Percentiles rank a stretch among this genome's conserved stretches.
Conservation (phyloP, 2,329 filamentous ascomycete species). For the Aspergillus sp. region DNA sequence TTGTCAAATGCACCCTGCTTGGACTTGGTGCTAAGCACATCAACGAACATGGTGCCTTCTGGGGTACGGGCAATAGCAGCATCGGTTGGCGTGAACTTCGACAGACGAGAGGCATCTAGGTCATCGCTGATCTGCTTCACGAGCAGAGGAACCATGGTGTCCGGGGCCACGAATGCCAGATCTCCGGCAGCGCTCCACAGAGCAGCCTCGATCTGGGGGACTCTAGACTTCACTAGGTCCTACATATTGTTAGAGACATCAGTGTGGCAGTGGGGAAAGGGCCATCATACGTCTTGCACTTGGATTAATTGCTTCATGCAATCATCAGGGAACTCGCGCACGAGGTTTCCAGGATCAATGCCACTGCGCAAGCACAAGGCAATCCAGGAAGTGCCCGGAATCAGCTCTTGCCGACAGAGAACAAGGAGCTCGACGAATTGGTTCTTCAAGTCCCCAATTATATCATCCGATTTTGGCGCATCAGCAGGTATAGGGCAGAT, state of each 20-base stretch:
- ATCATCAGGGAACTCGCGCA: slow-evolving; percentile 59
- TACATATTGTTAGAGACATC: slow-evolving; percentile 9
- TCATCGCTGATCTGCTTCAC: slow-evolving; percentile 73
- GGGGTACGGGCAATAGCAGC: slow-evolving; percentile 90
- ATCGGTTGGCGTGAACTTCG: slow-evolving; percentile 77
- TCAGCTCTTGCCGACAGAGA: slow-evolving; percentile 72
- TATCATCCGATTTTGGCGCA: slow-evolving; percentile 25
- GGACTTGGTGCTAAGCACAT: slow-evolving; percentile 83
- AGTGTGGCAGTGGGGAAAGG: slow-evolving; percentile 4
- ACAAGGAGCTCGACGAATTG: slow-evolving; percentile 78
- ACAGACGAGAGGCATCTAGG: slow-evolving; percentile 67
- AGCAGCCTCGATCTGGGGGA: slow-evolving; percentile 55
- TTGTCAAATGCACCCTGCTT: slow-evolving; percentile 72
- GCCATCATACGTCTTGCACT: slow-evolving; percentile 53
- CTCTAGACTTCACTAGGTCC: slow-evolving; percentile 35
- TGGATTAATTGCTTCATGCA: slow-evolving; percentile 68
- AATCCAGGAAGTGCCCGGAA: slow-evolving; percentile 84
- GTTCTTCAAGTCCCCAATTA: slow-evolving; percentile 56
- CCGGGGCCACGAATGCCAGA: slow-evolving; percentile 88
- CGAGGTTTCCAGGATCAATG: slow-evolving; percentile 79
- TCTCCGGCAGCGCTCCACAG: slow-evolving; percentile 85
- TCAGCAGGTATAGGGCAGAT: slow-evolving; percentile 36
- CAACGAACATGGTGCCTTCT: slow-evolving; percentile 83
- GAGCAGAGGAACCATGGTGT: slow-evolving; percentile 72
- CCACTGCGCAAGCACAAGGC: slow-evolving; percentile 76